Conservation (phyloP, 148 eudicot species). For the Bassia scoparia region DNA sequence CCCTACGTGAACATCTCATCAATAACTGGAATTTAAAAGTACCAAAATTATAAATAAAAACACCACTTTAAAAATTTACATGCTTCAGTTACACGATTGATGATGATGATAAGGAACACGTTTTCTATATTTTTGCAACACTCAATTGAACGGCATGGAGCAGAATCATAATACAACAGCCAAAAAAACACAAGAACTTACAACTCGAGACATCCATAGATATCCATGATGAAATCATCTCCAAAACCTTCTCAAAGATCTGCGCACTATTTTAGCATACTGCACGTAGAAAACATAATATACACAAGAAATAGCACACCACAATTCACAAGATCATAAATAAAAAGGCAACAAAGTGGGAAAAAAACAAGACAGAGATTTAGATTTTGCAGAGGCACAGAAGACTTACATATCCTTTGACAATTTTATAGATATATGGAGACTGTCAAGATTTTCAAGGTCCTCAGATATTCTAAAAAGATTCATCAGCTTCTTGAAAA, state of each 20-base stretch:
- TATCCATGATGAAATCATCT: conserved; percentile 83
- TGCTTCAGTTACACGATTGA: background rate
- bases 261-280: conserved; percentile 80
- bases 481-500: conserved; percentile 81
- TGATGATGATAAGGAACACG: background rate
- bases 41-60: background rate
- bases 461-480: conserved; percentile 84
- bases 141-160: background rate
- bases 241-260: conserved; percentile 80
- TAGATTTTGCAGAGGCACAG: conserved; percentile 5
- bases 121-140: background rate
- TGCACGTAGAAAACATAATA: conserved; percentile 40
- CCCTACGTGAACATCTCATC: background rate
- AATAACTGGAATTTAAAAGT: background rate
- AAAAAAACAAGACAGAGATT: background rate
- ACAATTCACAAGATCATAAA: conserved; percentile 1
- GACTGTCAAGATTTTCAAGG: conserved; percentile 73
- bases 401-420: conserved; percentile 69
- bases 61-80: background rate
- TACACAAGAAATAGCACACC: conserved; percentile 6
- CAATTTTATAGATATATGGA: conserved; percentile 78
- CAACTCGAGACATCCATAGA: conserved; percentile 88
- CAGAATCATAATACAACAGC: background rate
- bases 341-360: background rate
- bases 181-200: conserved; percentile 37